Percentiles rank a stretch among this genome's conserved stretches.
Conservation (phyloP, 352 stramenopile genomes). For the Phytopythium chamaehyphon region DNA sequence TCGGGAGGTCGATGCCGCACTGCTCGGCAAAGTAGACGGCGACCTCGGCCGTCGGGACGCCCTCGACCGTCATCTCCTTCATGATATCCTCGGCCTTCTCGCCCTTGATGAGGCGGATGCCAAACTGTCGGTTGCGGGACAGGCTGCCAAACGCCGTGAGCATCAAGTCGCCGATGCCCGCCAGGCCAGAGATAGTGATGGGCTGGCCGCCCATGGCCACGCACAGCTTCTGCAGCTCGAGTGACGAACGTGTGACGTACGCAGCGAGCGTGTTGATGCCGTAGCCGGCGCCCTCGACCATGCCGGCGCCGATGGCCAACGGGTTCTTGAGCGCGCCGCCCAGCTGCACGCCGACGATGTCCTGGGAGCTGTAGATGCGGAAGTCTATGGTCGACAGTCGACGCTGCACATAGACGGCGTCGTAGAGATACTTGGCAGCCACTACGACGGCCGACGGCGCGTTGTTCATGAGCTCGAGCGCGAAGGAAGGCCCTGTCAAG, state of each 20-base stretch:
- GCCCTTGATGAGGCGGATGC: slow-evolving; percentile 91
- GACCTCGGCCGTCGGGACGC: slow-evolving; percentile 94
- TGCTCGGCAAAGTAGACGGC: slow-evolving; percentile 88
- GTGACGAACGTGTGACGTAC: slow-evolving; percentile 94
- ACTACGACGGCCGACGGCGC: slow-evolving; percentile 95
- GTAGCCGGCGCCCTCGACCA: slow-evolving; percentile 96
- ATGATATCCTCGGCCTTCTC: slow-evolving; percentile 93
- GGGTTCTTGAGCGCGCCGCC: slow-evolving; percentile 98
- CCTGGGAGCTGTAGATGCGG: slow-evolving; percentile 91
- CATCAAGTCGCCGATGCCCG: slow-evolving; percentile 92
- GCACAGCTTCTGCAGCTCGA: slow-evolving; percentile 95
- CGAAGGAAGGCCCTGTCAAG: slow-evolving; percentile 87
- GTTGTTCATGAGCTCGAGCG: slow-evolving; percentile 94
- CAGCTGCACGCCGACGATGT: slow-evolving; percentile 96
- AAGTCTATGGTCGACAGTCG: slow-evolving; percentile 89
- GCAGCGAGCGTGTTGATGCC: slow-evolving; percentile 95
- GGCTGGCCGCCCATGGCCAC: slow-evolving; percentile 92
- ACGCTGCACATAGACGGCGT: slow-evolving; percentile 83
- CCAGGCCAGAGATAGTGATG: slow-evolving; percentile 94
- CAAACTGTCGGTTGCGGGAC: slow-evolving; percentile 94
- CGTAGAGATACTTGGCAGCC: slow-evolving; percentile 90
- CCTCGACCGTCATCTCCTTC: slow-evolving; percentile 88
- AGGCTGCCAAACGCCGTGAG: slow-evolving; percentile 96
- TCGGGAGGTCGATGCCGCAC: slow-evolving; percentile 89
- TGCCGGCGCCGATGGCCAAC: slow-evolving; percentile 95